A percentile compares a stretch with the other conserved stretches of the same genome.
Evolutionary conservation across 108 stramenopile species (phyloP).

Genomic region (Pseudonitzschia pungens): DNA sequence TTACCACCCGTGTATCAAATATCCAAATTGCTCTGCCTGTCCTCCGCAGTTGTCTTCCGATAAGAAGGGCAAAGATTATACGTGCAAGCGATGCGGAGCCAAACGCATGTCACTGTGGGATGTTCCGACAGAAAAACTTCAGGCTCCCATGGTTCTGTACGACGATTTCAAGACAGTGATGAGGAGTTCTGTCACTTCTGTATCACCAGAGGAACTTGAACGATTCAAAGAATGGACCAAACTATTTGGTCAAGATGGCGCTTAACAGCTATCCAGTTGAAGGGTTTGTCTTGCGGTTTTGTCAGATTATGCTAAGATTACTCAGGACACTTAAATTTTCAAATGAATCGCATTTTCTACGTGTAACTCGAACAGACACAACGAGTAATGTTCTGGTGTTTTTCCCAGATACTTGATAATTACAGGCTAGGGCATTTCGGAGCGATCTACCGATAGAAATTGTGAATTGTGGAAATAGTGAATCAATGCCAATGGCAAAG

Average conservation of each 20-base stretch:
- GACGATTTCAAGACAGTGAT: conserved; percentile 81
- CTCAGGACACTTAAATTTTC: too few species aligned
- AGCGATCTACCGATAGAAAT: too few species aligned
- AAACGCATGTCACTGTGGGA: conserved; percentile 92
- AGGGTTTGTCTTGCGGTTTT: not conserved
- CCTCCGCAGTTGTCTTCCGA: conserved; percentile 85
- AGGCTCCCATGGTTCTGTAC: conserved; percentile 67
- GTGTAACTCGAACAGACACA: not conserved
- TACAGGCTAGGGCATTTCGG: too few species aligned
- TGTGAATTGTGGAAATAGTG: too few species aligned
- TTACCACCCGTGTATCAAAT: conserved; percentile 73
- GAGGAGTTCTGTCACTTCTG: conserved; percentile 76
- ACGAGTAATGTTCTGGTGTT: not conserved
- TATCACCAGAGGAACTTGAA: conserved; percentile 90
- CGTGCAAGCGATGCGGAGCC: conserved; percentile 88
- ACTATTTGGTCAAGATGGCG: conserved; percentile 97
- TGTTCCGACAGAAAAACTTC: conserved; percentile 80
- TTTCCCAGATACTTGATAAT: not conserved
- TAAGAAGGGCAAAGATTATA: conserved; percentile 61
- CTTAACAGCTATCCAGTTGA: conserved; percentile 30
- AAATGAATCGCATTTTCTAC: too few species aligned
- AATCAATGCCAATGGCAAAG: too few species aligned
- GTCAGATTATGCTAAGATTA: not conserved
- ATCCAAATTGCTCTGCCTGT: conserved; percentile 91
- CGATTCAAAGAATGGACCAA: conserved; percentile 95